Evolutionary conservation across 148 eudicot genomes (phyloP), one percentile per base, ranked within the genome.

Genomic region (Silene latifolia): DNA sequence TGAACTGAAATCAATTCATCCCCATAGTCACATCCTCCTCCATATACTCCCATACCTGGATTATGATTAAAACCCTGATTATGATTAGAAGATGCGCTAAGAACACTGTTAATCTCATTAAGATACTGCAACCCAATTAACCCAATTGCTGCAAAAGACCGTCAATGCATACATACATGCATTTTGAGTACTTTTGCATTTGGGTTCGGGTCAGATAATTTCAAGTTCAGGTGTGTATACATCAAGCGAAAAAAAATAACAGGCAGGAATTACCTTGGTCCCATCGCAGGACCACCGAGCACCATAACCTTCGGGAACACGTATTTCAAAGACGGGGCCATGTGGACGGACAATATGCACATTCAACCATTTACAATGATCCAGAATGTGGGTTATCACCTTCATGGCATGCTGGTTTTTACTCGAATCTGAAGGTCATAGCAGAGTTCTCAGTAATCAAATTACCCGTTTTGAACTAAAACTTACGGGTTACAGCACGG

Each of bases 231-330:
- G n/a, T n/a, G n/a, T n/a, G n/a, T n/a, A n/a, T n/a, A n/a, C n/a
- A n/a, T n/a, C n/a, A n/a, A n/a, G n/a, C n/a, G n/a, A 5, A 17
- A 71, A 75, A 62, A 8, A 63, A 69, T 35, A 63, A 62, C 14
- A 72, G 57, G 72, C 20, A 60, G 27, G 48, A 48, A 39, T 72
- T 84, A 90, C 96, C 98, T 87, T 82, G 75, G 75, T 84, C 74
- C 96, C 93, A 74, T 90, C 90, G 70, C 27, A 76, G 65, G 90
- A 93, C 98, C 96, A 93, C 67, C 96, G 84, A 54, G 98, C 98
- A 77, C 98, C 98, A 86, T 89, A 89, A 54, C 98, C 98, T 81
- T 82, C 88, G 68, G 79, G 71, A 78, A 63, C 80, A 76, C 98
- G 86, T 63, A 93, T 81, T 82, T 93, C 98, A 82, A 90, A 93